phyloP scores from a whole-genome alignment of 2,329 filamentous ascomycete species.

The Chrysoporthe cubensis region DNA sequence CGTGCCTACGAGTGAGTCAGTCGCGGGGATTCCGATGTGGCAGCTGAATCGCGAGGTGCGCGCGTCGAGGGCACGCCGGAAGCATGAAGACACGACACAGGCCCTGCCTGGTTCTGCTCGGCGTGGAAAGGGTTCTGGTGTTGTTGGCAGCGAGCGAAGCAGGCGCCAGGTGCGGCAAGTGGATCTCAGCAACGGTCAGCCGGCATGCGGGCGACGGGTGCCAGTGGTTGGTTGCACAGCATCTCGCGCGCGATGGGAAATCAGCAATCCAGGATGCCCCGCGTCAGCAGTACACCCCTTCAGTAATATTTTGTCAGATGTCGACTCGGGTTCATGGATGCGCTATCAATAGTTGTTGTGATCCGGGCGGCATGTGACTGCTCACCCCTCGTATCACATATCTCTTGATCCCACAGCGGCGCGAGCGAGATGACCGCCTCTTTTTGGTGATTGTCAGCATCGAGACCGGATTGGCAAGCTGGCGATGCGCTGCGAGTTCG shows the following conservation, averaged over 20 bases:
- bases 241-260: not conserved
- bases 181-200: not conserved
- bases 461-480: no score
- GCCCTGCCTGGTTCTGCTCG: not conserved
- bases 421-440: not conserved
- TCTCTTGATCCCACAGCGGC: not conserved
- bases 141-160: not conserved
- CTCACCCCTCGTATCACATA: not conserved
- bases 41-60: not conserved
- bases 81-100: no score
- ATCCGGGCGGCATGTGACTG: not conserved
- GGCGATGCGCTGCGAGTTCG: no score
- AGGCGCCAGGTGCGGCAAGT: no score
- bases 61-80: no score
- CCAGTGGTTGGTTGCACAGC: not conserved
- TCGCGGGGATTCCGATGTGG: not conserved
- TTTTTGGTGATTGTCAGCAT: not conserved
- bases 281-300: not conserved
- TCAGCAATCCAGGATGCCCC: not conserved
- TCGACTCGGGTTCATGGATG: not conserved
- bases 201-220: not conserved
- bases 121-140: not conserved
- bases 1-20: not conserved
- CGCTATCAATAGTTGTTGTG: not conserved
- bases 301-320: not conserved